Percentiles rank a stretch among this genome's conserved stretches.
Conservation (phyloP, 73 alveolate genomes). For the Paramecium biaurelia region DNA sequence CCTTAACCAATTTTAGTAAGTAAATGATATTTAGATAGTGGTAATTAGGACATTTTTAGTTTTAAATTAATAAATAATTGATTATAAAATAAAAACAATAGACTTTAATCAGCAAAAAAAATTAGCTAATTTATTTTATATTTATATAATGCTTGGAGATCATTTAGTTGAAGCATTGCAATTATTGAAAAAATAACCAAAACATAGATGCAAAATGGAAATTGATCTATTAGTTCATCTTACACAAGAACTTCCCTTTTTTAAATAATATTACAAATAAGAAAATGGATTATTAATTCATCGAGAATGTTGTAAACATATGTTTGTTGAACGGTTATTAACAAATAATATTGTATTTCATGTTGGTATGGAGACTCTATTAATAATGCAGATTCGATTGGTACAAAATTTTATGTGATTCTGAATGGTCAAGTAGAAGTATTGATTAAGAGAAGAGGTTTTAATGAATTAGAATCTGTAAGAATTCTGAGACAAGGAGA, state of each 20-base stretch:
- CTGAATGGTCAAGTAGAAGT: slow-evolving; percentile 40
- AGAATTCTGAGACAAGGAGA: slow-evolving; percentile 28
- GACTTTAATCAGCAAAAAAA: background rate
- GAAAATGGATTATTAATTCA: slow-evolving; percentile 6
- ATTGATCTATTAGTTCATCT: background rate
- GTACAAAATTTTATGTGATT: slow-evolving; percentile 43
- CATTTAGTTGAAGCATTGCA: background rate
- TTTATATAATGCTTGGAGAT: background rate
- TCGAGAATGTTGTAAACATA: background rate
- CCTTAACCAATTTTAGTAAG: slow-evolving; percentile 86
- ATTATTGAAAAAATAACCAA: background rate
- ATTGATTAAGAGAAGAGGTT: slow-evolving; percentile 20
- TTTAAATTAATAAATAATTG: background rate
- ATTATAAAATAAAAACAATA: background rate
- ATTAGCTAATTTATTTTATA: background rate
- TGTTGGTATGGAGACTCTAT: background rate
- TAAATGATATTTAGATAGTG: background rate
- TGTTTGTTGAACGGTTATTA: background rate
- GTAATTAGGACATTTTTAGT: background rate
- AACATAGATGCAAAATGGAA: background rate
- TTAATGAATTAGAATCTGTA: slow-evolving; percentile 23
- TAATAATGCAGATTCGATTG: background rate
- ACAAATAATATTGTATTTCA: background rate
- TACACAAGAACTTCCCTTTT: background rate
- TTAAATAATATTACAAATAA: background rate